Conservation (phyloP, 352 stramenopile species). For the Pythium aquatile region DNA sequence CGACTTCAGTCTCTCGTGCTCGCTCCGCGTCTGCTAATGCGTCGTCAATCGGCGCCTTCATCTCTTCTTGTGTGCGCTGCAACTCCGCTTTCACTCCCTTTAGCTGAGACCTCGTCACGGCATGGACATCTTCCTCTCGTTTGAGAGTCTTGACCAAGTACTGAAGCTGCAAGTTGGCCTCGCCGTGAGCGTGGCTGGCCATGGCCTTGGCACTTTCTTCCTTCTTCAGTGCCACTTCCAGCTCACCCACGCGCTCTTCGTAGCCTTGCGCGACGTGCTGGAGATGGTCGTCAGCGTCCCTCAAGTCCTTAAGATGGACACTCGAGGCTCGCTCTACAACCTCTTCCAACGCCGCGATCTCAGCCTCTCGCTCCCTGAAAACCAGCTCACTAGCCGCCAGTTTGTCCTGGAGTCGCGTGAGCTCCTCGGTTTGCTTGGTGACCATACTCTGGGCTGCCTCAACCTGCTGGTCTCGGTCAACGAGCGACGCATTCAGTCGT, state of each 20-base stretch:
- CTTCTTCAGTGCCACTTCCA: slow-evolving; percentile 1
- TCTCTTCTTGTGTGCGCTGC: neutral
- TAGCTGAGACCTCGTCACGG: neutral
- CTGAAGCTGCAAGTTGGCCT: slow-evolving; percentile 10
- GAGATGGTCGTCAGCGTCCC: slow-evolving; percentile 8
- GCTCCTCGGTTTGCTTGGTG: neutral
- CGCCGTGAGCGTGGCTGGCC: neutral
- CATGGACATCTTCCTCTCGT: slow-evolving; percentile 6
- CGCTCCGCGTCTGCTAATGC: neutral
- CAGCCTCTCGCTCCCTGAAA: slow-evolving; percentile 4
- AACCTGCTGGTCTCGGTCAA: slow-evolving; percentile 1
- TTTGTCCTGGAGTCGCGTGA: neutral
- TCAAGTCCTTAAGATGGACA: slow-evolving; percentile 5
- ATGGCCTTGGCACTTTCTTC: slow-evolving; percentile 5
- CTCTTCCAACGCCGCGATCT: slow-evolving; percentile 7
- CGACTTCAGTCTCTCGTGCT: neutral
- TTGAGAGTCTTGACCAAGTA: slow-evolving; percentile 14
- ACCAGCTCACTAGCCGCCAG: neutral
- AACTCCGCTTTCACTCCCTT: neutral
- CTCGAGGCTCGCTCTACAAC: slow-evolving; percentile 5
- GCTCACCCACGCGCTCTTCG: neutral
- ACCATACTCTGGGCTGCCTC: neutral
- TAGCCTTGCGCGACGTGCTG: neutral
- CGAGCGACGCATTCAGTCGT: neutral
- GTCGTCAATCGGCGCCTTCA: neutral